phyloP scores from a whole-genome alignment of 371 early-diverging fungal genomes.

The Mortierella sp. region DNA sequence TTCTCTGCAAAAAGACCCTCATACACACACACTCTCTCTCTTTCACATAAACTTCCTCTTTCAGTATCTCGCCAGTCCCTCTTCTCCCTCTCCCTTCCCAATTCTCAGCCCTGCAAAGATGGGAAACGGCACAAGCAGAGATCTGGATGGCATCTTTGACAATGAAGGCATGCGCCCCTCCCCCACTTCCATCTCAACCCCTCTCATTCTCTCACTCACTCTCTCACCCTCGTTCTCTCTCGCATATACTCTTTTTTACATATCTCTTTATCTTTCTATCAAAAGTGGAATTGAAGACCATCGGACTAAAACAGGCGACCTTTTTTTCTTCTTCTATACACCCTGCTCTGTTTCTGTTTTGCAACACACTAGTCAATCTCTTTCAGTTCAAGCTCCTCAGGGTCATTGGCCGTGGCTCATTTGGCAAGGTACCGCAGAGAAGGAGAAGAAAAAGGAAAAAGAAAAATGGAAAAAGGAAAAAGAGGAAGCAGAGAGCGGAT shows the following conservation, averaged over 20 bases:
- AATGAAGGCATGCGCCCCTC: constrained; percentile 37
- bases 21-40: constrained; percentile 4
- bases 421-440: constrained; percentile 72
- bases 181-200: background rate
- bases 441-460: no score
- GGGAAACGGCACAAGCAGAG: constrained; percentile 49
- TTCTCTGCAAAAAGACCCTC: no score
- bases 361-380: constrained; percentile 58
- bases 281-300: background rate
- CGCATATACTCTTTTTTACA: no score
- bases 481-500: no score
- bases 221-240: background rate
- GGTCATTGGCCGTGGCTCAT: constrained; percentile 78
- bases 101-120: constrained; percentile 13
- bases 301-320: background rate
- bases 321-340: background rate
- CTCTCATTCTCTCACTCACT: background rate
- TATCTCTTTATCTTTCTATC: no score
- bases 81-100: background rate
- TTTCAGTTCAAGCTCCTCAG: constrained; percentile 75
- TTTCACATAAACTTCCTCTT: background rate
- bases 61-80: background rate
- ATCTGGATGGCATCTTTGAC: constrained; percentile 48
- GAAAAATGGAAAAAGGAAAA: no score
- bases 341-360: background rate